Evolutionary conservation across 192 early-diverging fungal genomes (phyloP).

Genomic region (Backusella circina): DNA sequence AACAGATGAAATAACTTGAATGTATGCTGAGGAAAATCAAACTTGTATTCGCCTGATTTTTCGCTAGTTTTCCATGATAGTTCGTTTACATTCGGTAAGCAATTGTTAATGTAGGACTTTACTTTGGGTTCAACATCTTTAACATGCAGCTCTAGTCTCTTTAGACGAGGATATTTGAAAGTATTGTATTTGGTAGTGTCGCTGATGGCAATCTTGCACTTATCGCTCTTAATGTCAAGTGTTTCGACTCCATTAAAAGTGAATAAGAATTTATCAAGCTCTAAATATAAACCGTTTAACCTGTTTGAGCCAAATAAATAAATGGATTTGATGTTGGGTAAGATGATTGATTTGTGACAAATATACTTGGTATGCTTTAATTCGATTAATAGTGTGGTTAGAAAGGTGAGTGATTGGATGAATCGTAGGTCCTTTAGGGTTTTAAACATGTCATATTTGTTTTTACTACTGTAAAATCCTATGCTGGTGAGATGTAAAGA

Average conservation of each 20-base stretch:
- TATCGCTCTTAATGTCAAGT: background rate
- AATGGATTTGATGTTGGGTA: background rate
- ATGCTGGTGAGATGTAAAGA: background rate
- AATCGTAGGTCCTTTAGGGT: background rate
- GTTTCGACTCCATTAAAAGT: background rate
- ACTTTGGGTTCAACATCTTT: background rate
- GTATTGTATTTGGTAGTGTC: background rate
- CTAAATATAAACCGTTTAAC: background rate
- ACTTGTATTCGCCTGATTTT: background rate
- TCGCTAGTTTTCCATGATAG: background rate
- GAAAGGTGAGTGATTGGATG: background rate
- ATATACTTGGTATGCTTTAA: background rate
- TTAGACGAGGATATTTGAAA: background rate
- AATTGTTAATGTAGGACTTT: background rate
- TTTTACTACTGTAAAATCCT: background rate
- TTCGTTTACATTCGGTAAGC: background rate
- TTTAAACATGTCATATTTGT: background rate
- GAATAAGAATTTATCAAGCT: background rate
- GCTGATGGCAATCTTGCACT: background rate
- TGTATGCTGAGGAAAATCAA: background rate
- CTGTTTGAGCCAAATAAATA: background rate
- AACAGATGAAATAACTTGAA: background rate
- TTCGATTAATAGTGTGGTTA: background rate
- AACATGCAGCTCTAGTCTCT: background rate
- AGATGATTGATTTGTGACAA: background rate